Evolutionary conservation across 75 land plant species (phyloP).

Genomic region (Pinus albicaulis): DNA sequence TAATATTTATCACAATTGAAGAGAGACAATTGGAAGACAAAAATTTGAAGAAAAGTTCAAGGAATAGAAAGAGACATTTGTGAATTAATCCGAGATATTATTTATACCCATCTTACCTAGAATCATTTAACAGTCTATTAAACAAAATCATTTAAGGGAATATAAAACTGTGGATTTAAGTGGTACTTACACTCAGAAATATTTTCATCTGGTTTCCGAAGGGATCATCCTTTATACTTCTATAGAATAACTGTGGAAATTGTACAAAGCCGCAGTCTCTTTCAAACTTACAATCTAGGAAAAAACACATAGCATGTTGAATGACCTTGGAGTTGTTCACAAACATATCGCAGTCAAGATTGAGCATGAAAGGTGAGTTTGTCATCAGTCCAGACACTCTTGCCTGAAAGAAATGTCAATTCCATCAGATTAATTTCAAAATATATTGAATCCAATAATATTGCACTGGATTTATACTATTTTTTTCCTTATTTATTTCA

Average conservation of each 20-base stretch:
- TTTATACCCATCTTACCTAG: too few relatives aligned
- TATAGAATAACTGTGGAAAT: slow-evolving; percentile 22
- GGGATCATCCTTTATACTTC: slow-evolving; percentile 12
- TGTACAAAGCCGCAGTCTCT: slow-evolving; percentile 25
- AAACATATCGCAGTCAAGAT: slow-evolving; percentile 24
- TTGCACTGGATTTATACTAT: too few relatives aligned
- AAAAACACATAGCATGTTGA: slow-evolving; percentile 26
- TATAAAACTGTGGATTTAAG: background rate
- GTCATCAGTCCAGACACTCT: slow-evolving; percentile 4
- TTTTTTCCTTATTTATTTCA: too few relatives aligned
- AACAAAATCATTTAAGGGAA: too few relatives aligned
- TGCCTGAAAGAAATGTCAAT: background rate
- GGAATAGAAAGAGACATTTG: too few relatives aligned
- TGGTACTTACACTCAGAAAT: background rate
- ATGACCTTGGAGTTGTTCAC: slow-evolving; percentile 19
- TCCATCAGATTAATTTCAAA: background rate
- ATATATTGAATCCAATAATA: background rate
- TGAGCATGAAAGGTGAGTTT: slow-evolving; percentile 6
- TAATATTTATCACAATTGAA: too few relatives aligned
- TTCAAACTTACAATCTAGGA: slow-evolving; percentile 10
- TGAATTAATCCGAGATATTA: too few relatives aligned
- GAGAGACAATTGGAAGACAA: too few relatives aligned
- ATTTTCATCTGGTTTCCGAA: slow-evolving; percentile 19
- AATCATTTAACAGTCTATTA: too few relatives aligned
- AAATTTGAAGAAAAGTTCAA: too few relatives aligned